A percentile compares a stretch with the other conserved stretches of the same genome.
Conservation (phyloP, 192 early-diverging fungal genomes). For the Coemansia sp. region DNA sequence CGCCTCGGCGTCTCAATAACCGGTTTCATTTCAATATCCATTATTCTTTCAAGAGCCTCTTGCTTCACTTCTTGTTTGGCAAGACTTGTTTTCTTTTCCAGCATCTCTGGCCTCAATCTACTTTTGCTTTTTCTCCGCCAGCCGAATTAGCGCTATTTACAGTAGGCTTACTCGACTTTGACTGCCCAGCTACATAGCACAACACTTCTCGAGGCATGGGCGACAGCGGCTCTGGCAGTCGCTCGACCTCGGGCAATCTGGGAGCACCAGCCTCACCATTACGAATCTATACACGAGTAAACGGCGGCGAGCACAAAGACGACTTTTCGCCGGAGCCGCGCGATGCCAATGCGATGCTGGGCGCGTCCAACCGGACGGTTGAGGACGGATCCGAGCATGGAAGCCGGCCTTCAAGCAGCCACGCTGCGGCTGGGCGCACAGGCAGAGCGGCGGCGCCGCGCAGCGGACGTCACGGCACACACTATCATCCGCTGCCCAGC, state of each 20-base stretch:
- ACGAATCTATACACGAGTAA: constrained; percentile 45
- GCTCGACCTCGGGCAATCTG: constrained; percentile 30
- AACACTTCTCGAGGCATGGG: constrained; percentile 27
- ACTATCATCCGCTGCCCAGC: constrained; percentile 52
- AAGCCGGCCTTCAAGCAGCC: constrained; percentile 6
- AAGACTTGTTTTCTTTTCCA: constrained; percentile 6
- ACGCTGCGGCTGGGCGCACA: constrained; percentile 7
- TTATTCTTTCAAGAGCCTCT: not conserved
- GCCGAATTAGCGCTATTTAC: constrained; percentile 3
- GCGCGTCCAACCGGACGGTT: constrained; percentile 26
- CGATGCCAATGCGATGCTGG: constrained; percentile 28
- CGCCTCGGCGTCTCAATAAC: not conserved
- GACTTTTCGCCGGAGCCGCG: constrained; percentile 22
- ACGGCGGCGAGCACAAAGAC: constrained; percentile 16
- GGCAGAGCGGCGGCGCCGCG: constrained; percentile 21
- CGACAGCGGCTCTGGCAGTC: constrained; percentile 24
- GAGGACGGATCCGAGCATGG: constrained; percentile 18
- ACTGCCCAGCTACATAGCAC: not conserved
- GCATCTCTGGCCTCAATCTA: not conserved
- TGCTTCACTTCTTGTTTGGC: not conserved
- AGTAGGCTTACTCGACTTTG: not conserved
- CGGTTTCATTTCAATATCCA: constrained; percentile 2
- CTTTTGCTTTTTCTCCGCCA: not conserved
- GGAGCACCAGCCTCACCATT: constrained; percentile 31
- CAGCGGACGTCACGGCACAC: constrained; percentile 24